Percentiles rank a stretch among this genome's conserved stretches.
These are phyloP conservation scores for Candolleomyces aberdarensis DNA, from an alignment of 768 basidiomycete genomes.

Conservation along the genomic window DNA sequence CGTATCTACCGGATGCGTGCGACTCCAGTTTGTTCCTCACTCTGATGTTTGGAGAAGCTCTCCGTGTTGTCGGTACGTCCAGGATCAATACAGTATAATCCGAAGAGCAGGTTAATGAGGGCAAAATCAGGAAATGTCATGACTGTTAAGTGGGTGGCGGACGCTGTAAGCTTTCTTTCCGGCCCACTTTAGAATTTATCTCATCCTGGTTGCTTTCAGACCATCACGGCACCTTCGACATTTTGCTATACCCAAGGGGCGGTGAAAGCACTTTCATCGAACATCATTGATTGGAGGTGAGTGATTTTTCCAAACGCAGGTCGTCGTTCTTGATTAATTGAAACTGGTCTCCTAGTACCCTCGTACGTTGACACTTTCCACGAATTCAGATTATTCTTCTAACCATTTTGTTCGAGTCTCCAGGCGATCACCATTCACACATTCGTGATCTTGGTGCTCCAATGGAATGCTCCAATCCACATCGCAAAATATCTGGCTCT, in stretches of 20 bases:
- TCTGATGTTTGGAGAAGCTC: slow-evolving; percentile 4
- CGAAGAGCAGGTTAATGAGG: neutral
- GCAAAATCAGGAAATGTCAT: neutral
- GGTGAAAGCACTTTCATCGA: neutral
- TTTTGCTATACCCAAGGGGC: neutral
- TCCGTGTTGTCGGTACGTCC: slow-evolving; percentile 1
- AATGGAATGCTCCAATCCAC: slow-evolving; percentile 6
- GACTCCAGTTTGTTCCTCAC: slow-evolving; percentile 7
- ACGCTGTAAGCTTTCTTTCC: neutral
- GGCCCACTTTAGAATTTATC: neutral
- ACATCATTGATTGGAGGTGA: slow-evolving; percentile 1
- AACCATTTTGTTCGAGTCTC: neutral
- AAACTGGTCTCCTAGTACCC: neutral
- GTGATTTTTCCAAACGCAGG: neutral
- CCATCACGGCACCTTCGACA: neutral
- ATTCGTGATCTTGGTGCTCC: slow-evolving; percentile 1
- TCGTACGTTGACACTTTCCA: neutral
- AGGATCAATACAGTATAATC: neutral
- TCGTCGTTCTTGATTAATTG: neutral
- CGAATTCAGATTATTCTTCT: neutral
- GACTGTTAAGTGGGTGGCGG: neutral
- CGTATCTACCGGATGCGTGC: neutral
- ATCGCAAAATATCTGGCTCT: slow-evolving; percentile 2
- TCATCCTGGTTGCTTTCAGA: neutral
- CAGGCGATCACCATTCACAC: slow-evolving; percentile 10